A percentile compares a stretch with the other conserved stretches of the same genome.
These are phyloP conservation scores for Hypoxylon sp. DNA, from an alignment of 2,329 filamentous ascomycete species.

Conservation along the genomic window DNA sequence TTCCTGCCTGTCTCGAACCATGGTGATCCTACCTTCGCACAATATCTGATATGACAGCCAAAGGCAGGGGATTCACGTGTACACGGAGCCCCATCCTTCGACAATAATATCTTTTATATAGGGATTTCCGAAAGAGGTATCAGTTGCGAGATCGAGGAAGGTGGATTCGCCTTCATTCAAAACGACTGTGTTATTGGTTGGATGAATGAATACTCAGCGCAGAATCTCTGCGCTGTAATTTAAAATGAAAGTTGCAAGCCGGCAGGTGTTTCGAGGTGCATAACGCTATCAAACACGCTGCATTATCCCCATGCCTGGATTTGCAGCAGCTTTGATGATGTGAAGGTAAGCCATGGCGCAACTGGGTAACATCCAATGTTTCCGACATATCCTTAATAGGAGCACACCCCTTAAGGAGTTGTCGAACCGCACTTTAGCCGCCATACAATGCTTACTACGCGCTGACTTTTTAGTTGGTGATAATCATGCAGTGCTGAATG, in stretches of 20 bases:
- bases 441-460: slow-evolving; percentile 41
- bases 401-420: slow-evolving; percentile 15
- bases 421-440: slow-evolving; percentile 34
- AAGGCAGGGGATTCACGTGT: slow-evolving; percentile 26
- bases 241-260: slow-evolving; percentile 3
- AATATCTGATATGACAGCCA: slow-evolving; percentile 18
- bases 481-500: slow-evolving; percentile 14
- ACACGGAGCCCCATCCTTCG: slow-evolving; percentile 16
- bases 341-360: slow-evolving; percentile 15
- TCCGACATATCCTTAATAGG: slow-evolving; percentile 2
- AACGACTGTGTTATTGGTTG: slow-evolving; percentile 12
- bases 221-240: background rate
- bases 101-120: slow-evolving; percentile 21
- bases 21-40: slow-evolving; percentile 24
- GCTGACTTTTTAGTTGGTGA: slow-evolving; percentile 26
- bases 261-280: slow-evolving; percentile 22
- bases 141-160: slow-evolving; percentile 13
- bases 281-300: slow-evolving; percentile 23
- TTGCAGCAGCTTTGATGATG: slow-evolving; percentile 19
- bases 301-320: slow-evolving; percentile 25
- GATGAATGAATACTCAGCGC: slow-evolving; percentile 10
- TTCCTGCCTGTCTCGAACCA: slow-evolving; percentile 12
- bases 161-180: slow-evolving; percentile 34
- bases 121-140: slow-evolving; percentile 16
- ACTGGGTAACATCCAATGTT: slow-evolving; percentile 21